These are phyloP conservation scores for Cornus suecica DNA, from an alignment of 148 eudicot genomes.

Conservation along the genomic window DNA sequence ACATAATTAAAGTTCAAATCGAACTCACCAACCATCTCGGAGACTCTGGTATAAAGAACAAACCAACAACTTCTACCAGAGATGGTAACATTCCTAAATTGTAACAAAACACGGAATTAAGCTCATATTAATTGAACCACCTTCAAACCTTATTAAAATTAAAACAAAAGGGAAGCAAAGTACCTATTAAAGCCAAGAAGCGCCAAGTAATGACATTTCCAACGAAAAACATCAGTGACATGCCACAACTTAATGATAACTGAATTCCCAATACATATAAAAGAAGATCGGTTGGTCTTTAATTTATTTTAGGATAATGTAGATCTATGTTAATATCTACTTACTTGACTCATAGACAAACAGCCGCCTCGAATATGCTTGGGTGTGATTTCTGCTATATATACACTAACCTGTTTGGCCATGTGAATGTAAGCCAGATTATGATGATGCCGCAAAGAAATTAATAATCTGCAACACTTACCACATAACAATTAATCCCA, in stretches of 20 bases:
- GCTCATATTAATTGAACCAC: background rate
- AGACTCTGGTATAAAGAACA: constrained; percentile 31
- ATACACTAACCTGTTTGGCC: constrained; percentile 37
- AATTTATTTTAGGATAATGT: background rate
- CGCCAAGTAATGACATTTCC: constrained; percentile 47
- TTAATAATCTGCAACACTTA: constrained; percentile 10
- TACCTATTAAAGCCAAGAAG: constrained; percentile 43
- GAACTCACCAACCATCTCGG: constrained; percentile 30
- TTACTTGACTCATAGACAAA: constrained; percentile 18
- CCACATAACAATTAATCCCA: constrained; percentile 32
- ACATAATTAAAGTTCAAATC: background rate
- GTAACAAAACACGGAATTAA: background rate
- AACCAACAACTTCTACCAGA: constrained; percentile 11
- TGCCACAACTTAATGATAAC: constrained; percentile 33
- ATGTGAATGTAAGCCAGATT: background rate
- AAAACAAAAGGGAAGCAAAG: background rate
- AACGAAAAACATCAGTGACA: constrained; percentile 32
- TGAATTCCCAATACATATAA: background rate
- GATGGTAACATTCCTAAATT: constrained; percentile 19
- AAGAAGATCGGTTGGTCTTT: background rate
- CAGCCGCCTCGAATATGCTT: constrained; percentile 45
- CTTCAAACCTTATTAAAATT: background rate
- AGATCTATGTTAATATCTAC: background rate
- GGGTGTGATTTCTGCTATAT: constrained; percentile 51
- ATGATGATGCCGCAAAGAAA: background rate